Conservation (phyloP, 441 rosid species). For the Eruca vesicaria region DNA sequence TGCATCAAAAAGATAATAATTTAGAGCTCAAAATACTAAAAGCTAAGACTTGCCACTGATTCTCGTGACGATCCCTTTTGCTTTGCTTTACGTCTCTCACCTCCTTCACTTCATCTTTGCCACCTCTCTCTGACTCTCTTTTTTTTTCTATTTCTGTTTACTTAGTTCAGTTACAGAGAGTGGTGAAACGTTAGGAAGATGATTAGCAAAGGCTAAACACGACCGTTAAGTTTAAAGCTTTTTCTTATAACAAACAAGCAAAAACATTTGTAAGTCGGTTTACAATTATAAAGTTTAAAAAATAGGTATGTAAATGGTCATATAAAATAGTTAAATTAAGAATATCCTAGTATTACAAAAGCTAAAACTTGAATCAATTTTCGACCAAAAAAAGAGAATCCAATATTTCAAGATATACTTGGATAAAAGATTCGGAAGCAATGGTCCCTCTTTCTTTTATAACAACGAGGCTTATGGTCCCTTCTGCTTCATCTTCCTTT, state of each 20-base stretch:
- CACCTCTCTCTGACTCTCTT: not conserved
- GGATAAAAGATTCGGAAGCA: not conserved
- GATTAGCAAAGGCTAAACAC: not conserved
- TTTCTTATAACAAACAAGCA: not conserved
- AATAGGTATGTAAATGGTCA: too few species aligned
- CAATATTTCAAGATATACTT: not conserved
- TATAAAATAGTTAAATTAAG: not conserved
- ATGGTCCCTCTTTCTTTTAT: not conserved
- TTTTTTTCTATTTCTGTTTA: not conserved
- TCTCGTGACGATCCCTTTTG: not conserved
- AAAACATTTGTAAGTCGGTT: too few species aligned
- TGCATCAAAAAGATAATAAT: not conserved
- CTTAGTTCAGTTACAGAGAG: not conserved
- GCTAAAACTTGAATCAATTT: not conserved
- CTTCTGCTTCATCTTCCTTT: not conserved
- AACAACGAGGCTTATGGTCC: not conserved
- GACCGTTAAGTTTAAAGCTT: not conserved
- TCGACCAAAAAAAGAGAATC: not conserved
- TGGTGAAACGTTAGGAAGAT: not conserved
- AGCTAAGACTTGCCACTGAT: not conserved
- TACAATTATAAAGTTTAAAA: too few species aligned
- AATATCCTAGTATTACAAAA: not conserved
- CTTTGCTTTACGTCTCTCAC: not conserved
- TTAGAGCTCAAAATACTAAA: constrained; percentile 1
- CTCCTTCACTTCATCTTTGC: not conserved